A percentile compares a stretch with the other conserved stretches of the same genome.
These are phyloP conservation scores for Wickerhamiella sergipiensis DNA, from an alignment of 805 yeast genomes.

Conservation along the genomic window DNA sequence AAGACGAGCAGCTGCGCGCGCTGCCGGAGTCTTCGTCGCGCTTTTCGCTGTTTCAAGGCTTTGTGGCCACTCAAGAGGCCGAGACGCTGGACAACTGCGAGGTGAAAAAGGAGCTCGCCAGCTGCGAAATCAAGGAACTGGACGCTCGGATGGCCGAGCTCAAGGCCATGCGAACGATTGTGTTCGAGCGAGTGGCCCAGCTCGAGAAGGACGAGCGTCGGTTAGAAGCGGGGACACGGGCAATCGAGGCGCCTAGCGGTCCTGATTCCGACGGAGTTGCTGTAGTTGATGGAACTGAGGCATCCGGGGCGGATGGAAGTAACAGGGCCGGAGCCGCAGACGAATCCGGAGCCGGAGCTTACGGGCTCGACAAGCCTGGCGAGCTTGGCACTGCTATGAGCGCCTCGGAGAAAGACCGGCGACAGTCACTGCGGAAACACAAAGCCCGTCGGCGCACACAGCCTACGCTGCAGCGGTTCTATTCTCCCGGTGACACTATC, in stretches of 20 bases:
- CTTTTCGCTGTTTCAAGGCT: constrained; percentile 57
- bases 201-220: constrained; percentile 49
- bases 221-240: constrained; percentile 31
- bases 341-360: too few species aligned
- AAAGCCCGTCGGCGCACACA: constrained; percentile 23
- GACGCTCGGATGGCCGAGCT: constrained; percentile 43
- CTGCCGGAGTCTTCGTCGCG: background rate
- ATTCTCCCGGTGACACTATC: constrained; percentile 44
- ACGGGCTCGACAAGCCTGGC: too few species aligned
- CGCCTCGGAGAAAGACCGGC: background rate
- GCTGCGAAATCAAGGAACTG: constrained; percentile 50
- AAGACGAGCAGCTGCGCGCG: constrained; percentile 25
- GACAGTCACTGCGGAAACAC: background rate
- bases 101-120: constrained; percentile 49
- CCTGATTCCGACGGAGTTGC: too few species aligned
- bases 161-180: constrained; percentile 36
- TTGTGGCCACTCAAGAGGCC: constrained; percentile 35
- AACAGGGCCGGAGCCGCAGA: background rate
- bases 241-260: constrained; percentile 4
- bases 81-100: constrained; percentile 38
- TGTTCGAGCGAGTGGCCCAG: constrained; percentile 44
- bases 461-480: constrained; percentile 53
- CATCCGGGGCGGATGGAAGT: too few species aligned
- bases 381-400: background rate
- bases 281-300: too few species aligned